These are phyloP conservation scores for Rheum nobile DNA, from an alignment of 148 eudicot genomes.

Conservation along the genomic window DNA sequence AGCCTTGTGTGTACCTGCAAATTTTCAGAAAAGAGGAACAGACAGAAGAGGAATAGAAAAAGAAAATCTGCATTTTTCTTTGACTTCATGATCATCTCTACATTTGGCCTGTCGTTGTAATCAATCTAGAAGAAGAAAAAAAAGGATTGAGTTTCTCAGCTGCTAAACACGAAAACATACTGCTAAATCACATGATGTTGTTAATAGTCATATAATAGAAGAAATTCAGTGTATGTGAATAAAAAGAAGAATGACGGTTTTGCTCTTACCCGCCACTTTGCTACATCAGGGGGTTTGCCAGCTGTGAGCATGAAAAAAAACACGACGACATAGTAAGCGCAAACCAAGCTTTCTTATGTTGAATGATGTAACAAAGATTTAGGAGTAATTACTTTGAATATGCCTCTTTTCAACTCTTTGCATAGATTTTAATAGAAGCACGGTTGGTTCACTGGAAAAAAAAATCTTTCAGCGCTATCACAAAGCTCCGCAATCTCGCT, in stretches of 20 bases:
- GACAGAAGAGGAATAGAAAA: too few relatives aligned
- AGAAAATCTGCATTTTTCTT: constrained; percentile 87
- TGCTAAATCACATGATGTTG: background rate
- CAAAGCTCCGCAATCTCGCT: constrained; percentile 97
- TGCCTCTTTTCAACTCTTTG: constrained; percentile 75
- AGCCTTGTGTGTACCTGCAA: too few relatives aligned
- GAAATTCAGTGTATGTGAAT: background rate
- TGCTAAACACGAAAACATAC: background rate
- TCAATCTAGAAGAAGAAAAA: constrained; percentile 61
- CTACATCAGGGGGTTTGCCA: constrained; percentile 61
- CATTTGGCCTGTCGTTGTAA: constrained; percentile 89
- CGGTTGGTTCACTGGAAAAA: constrained; percentile 93
- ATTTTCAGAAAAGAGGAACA: too few relatives aligned
- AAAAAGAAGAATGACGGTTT: too few relatives aligned
- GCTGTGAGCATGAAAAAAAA: constrained; percentile 21
- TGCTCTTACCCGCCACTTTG: constrained; percentile 96
- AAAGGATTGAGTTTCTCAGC: background rate
- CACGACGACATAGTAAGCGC: constrained; percentile 9
- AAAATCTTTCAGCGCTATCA: constrained; percentile 92
- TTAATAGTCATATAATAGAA: background rate
- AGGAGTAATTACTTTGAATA: constrained; percentile 43
- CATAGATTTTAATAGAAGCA: constrained; percentile 82
- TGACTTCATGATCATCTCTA: constrained; percentile 75
- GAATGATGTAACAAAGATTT: background rate
- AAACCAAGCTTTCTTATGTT: background rate